Percentiles rank a stretch among this genome's conserved stretches.
phyloP scores from a whole-genome alignment of 192 early-diverging fungal genomes.

The Podochytrium sp. region DNA sequence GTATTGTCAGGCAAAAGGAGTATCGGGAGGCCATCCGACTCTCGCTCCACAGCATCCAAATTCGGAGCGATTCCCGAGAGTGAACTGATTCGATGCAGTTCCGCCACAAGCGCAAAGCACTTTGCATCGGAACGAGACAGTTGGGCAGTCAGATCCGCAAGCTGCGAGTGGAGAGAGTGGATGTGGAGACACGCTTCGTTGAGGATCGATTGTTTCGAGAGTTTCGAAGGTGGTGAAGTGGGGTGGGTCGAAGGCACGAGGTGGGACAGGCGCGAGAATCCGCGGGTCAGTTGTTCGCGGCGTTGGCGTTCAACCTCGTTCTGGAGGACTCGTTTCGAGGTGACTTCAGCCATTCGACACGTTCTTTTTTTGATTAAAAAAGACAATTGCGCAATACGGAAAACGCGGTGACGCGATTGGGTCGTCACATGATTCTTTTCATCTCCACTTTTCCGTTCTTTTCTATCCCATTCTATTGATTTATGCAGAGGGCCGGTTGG shows the following conservation, averaged over 20 bases:
- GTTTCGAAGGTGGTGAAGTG: background rate
- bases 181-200: background rate
- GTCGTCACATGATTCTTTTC: too few relatives aligned
- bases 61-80: background rate
- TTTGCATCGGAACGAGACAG: conserved; percentile 9
- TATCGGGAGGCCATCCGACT: too few relatives aligned
- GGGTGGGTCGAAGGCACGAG: background rate
- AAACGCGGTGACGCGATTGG: too few relatives aligned
- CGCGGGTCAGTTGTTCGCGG: background rate
- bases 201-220: conserved; percentile 4
- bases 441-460: too few relatives aligned
- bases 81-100: conserved; percentile 14
- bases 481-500: too few relatives aligned
- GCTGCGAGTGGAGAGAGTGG: background rate
- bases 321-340: background rate
- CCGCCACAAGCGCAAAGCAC: conserved; percentile 23
- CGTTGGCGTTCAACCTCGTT: conserved; percentile 2
- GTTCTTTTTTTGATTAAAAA: too few relatives aligned
- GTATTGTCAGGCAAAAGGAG: too few relatives aligned
- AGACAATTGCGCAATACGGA: too few relatives aligned
- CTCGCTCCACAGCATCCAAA: background rate
- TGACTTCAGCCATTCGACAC: too few relatives aligned
- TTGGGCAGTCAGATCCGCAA: background rate
- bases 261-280: background rate
- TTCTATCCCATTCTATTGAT: too few relatives aligned